phyloP scores from a whole-genome alignment of 495 filamentous ascomycete genomes.

The Aspergillus diversus region DNA sequence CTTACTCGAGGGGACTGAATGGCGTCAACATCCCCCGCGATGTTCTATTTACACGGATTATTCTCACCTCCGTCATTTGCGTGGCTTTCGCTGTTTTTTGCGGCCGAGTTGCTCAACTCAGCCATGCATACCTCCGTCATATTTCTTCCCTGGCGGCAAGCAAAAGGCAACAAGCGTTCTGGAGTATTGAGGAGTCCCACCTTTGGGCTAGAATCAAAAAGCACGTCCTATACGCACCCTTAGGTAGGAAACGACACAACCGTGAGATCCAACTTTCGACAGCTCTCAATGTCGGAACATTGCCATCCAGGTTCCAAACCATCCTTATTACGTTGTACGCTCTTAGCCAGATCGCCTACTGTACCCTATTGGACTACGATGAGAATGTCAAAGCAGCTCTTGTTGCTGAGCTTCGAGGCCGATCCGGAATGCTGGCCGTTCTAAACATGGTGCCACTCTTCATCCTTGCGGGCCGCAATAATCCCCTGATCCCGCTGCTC shows the following conservation, averaged over 20 bases:
- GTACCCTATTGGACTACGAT: conserved; percentile 71
- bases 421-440: conserved; percentile 78
- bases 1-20: conserved; percentile 46
- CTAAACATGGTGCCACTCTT: conserved; percentile 93
- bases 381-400: conserved; percentile 50
- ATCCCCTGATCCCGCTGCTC: conserved; percentile 81
- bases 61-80: conserved; percentile 50
- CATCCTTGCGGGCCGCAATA: conserved; percentile 88
- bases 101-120: conserved; percentile 61
- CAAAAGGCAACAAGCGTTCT: conserved; percentile 57
- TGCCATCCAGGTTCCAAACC: conserved; percentile 85
- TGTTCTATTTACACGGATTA: conserved; percentile 44
- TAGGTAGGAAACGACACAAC: conserved; percentile 84
- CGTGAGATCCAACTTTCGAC: conserved; percentile 82
- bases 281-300: conserved; percentile 85
- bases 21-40: conserved; percentile 51
- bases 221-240: conserved; percentile 78
- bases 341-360: conserved; percentile 77
- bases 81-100: conserved; percentile 58
- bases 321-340: conserved; percentile 74
- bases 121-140: conserved; percentile 71
- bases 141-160: conserved; percentile 64
- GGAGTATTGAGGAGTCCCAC: conserved; percentile 65
- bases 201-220: conserved; percentile 77
- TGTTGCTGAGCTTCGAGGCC: conserved; percentile 74